phyloP scores from a whole-genome alignment of 2,329 filamentous ascomycete species.

The Tolypocladium endophyticum region DNA sequence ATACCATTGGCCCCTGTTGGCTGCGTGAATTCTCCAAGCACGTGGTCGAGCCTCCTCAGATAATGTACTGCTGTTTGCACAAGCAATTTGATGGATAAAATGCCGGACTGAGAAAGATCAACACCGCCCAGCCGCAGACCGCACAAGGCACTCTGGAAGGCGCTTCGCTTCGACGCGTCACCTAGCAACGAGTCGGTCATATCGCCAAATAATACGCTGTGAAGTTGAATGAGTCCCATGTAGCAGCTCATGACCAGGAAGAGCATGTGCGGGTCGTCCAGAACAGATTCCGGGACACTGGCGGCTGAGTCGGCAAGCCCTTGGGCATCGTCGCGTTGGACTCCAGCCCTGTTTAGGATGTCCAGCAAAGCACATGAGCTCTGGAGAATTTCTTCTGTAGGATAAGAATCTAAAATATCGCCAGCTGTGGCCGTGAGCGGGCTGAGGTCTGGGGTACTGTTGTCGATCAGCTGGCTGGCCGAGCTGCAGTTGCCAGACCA shows the following conservation, averaged over 20 bases:
- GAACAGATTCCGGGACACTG: background rate
- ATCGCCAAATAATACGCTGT: background rate
- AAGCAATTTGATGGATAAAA: background rate
- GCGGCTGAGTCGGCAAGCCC: background rate
- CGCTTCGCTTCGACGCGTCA: background rate
- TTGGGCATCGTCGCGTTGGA: background rate
- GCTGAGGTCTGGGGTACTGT: background rate
- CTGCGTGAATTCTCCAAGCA: background rate
- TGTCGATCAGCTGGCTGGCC: background rate
- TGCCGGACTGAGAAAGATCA: background rate
- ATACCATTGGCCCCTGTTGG: background rate
- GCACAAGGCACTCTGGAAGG: background rate
- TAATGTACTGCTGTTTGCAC: background rate
- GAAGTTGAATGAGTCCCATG: background rate
- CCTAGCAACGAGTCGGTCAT: background rate
- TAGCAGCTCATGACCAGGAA: background rate
- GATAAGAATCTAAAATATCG: background rate
- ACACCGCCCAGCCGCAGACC: background rate
- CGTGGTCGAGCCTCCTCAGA: background rate
- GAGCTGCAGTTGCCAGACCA: background rate
- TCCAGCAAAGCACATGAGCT: background rate
- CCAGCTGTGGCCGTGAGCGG: background rate
- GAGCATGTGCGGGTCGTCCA: background rate
- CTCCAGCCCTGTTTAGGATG: background rate
- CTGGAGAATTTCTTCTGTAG: background rate